phyloP scores from a whole-genome alignment of 1,139 yeast genomes.

The Geotrichum reessii region DNA sequence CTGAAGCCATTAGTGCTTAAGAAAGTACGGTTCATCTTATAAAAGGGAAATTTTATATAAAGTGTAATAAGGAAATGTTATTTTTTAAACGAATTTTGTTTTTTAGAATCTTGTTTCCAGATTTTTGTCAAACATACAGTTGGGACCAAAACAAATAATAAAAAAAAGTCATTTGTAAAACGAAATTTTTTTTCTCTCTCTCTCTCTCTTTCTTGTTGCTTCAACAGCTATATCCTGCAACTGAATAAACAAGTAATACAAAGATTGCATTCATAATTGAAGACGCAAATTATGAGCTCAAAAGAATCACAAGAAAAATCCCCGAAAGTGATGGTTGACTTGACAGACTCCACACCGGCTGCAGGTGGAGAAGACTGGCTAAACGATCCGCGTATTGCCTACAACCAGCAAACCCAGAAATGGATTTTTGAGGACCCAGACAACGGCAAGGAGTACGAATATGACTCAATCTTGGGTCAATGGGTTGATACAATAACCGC shows the following conservation, averaged over 20 bases:
- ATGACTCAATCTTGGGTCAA: slow-evolving; percentile 30
- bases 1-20: slow-evolving; percentile 28
- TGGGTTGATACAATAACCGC: slow-evolving; percentile 36
- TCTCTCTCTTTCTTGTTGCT: background rate
- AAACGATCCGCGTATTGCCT: slow-evolving; percentile 33
- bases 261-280: background rate
- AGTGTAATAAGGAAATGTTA: slow-evolving; percentile 1
- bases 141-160: too few relatives aligned
- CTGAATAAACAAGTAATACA: background rate
- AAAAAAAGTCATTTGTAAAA: too few relatives aligned
- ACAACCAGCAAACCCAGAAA: slow-evolving; percentile 31
- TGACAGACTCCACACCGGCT: background rate
- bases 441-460: slow-evolving; percentile 33
- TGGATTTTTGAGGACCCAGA: slow-evolving; percentile 38
- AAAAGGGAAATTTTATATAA: background rate
- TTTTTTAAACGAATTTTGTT: background rate
- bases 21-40: background rate
- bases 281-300: background rate
- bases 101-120: too few relatives aligned
- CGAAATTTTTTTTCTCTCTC: background rate
- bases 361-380: slow-evolving; percentile 20
- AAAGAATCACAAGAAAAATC: background rate
- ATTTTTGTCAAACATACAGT: too few relatives aligned
- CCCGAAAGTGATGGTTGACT: background rate
- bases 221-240: background rate